Evolutionary conservation across 768 basidiomycete genomes (phyloP), one percentile per base, ranked within the genome.

Genomic region (Leccinum variicolor): DNA sequence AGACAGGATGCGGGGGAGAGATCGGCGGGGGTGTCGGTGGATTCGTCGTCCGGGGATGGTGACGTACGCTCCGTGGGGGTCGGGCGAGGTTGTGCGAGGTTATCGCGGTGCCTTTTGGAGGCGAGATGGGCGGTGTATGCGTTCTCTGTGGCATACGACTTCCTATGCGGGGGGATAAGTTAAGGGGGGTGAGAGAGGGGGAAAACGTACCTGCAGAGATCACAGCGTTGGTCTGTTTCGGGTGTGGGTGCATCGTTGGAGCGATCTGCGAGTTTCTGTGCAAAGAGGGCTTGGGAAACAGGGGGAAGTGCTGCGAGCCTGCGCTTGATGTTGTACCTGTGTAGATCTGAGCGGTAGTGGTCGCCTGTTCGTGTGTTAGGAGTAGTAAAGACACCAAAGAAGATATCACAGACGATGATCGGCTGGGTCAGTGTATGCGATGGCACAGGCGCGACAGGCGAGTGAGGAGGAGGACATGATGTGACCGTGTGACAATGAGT

Each of bases 251-350:
- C 79, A 52, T 94, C 89, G 46, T 84, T 79, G 15, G 84, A 77
- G 63, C 92, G 77, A 61, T 96, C 90, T 28, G 89, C 69, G 13
- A 97, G 89, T 67, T 98, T 98, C 66, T 92, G 84, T 64, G 94
- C 88, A 76, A 98, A 99, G 2, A 87, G 64, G 7, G 79, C 74
- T 0, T 80, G 82, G 57, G 84, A 86, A 66, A 99, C 85, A 2
- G 96, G 94, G 9, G 92, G 89, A 2, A 99, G 81, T 6, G 82
- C 84, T 2, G 96, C 95, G 17, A 98, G 90, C 28, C 94, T 86
- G 62, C 95, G 89, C 79, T 96, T 96, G 86, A 98, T 93, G 69
- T 99, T 99, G 76, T 99, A 99, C 53, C 94, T 81, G 76, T 99
- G 97, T 72, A 91, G 90, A 73, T 99, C 97, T 25, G 92, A 92